Conservation (phyloP, 78 protist genomes). For the Dictyostelium brefeldianum region DNA sequence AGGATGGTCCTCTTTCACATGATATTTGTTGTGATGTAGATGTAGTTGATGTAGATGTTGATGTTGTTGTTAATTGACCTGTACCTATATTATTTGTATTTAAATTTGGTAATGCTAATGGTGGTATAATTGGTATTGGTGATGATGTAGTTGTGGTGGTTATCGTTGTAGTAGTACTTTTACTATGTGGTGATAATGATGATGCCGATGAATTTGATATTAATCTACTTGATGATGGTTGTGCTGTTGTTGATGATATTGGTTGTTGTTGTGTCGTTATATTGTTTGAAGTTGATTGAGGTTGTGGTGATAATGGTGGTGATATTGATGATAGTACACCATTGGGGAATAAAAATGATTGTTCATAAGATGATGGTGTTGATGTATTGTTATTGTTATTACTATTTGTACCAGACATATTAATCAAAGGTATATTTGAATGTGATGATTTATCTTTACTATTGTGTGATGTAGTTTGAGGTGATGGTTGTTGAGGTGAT, state of each 20-base stretch:
- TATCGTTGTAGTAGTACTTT: not conserved
- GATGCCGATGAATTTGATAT: not conserved
- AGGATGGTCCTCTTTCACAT: conserved; percentile 14
- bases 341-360: not conserved
- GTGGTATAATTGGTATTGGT: not conserved
- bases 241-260: not conserved
- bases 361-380: not conserved
- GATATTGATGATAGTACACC: not conserved
- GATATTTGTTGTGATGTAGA: not conserved
- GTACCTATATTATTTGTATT: not conserved
- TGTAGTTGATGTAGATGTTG: not conserved
- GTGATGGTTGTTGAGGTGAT: conserved; percentile 9
- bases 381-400: not conserved
- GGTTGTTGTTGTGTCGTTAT: not conserved
- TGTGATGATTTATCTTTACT: not conserved
- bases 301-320: conserved; percentile 23
- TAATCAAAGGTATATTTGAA: not conserved
- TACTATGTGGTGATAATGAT: not conserved
- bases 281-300: not conserved
- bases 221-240: not conserved
- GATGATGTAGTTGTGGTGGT: not conserved
- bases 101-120: not conserved
- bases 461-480: not conserved
- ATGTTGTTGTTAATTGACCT: not conserved
- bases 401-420: not conserved